These are phyloP conservation scores for Penicillium sp. DNA, from an alignment of 2,329 filamentous ascomycete genomes.

Conservation along the genomic window DNA sequence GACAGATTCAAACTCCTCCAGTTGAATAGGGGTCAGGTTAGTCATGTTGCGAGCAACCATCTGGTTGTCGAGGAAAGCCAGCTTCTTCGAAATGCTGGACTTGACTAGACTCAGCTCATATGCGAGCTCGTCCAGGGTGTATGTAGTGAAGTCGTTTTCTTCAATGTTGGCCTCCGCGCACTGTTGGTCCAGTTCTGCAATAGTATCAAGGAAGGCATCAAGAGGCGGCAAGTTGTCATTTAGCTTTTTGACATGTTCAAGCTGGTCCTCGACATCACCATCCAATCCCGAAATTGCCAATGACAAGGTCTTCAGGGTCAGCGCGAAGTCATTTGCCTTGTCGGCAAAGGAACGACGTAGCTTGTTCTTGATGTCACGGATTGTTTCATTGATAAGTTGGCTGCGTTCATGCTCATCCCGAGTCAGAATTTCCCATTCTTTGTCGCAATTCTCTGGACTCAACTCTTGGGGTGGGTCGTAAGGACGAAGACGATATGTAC, in stretches of 20 bases:
- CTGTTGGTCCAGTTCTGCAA: constrained; percentile 79
- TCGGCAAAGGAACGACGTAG: constrained; percentile 91
- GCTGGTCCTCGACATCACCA: constrained; percentile 92
- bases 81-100: constrained; percentile 90
- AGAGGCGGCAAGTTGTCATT: constrained; percentile 82
- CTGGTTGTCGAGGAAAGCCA: constrained; percentile 95
- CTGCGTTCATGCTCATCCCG: constrained; percentile 83
- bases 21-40: constrained; percentile 93
- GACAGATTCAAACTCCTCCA: constrained; percentile 97
- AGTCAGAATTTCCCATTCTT: constrained; percentile 76
- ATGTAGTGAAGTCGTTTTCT: constrained; percentile 99
- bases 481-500: constrained; percentile 85
- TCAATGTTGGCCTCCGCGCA: constrained; percentile 97
- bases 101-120: constrained; percentile 93
- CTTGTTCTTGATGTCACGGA: constrained; percentile 96
- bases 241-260: constrained; percentile 80
- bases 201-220: constrained; percentile 86
- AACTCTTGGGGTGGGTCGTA: constrained; percentile 88
- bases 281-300: constrained; percentile 95
- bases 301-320: constrained; percentile 92
- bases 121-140: constrained; percentile 92
- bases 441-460: constrained; percentile 76
- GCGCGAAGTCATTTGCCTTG: constrained; percentile 96
- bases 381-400: constrained; percentile 95
- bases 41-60: constrained; percentile 99